Evolutionary conservation across 2,329 filamentous ascomycete species (phyloP), one percentile per base, ranked within the genome.

Genomic region (Neopestalotiopsis sp.): DNA sequence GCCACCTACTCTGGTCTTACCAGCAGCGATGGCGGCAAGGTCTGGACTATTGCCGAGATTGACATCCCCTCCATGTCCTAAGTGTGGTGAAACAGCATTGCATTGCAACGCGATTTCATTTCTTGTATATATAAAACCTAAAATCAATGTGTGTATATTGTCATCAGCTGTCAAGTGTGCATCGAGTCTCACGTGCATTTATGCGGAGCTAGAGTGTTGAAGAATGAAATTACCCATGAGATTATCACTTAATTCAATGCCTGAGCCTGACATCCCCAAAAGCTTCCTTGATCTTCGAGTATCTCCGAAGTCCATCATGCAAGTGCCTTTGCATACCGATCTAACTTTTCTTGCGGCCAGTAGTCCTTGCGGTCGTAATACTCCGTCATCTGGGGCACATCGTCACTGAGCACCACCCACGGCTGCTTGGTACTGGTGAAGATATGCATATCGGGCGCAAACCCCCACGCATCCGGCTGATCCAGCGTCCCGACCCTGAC

Each of bases 401-500:
- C 53, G 24, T 14, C 65, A 9, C 4, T 32, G 34, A 67, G 20
- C 3, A 59, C 24, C 4, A 67, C 30, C 65, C 65, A 67, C 10
- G 57, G 65, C 65, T 67, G 65, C 49, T 67, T 59, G 28, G 53
- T 67, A 5, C n/a, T 30, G 13, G 65, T 67, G 20, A 61, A 67
- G 1, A 67, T 67, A 13, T 67, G 65, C 65, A 67, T 67, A 20
- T 67, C 65, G 13, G 65, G 65, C 53, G 28, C 42, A 32, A 67
- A 67, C 5, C 59, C 59, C 59, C 30, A 34, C 12, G 40, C 5
- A 45, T 61, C 65, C 17, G 65, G 65, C 30, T 67, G 34, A 24
- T 67, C 65, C 17, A 67, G 42, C 53, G 65, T 67, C 6, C 65
- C 65, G n/a, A 67, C 57, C 34, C 65, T 9, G n/a, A 67, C 40